Base-by-base conservation (phyloP, 495 filamentous ascomycete species). In the Daldinia caldariorum region DNA sequence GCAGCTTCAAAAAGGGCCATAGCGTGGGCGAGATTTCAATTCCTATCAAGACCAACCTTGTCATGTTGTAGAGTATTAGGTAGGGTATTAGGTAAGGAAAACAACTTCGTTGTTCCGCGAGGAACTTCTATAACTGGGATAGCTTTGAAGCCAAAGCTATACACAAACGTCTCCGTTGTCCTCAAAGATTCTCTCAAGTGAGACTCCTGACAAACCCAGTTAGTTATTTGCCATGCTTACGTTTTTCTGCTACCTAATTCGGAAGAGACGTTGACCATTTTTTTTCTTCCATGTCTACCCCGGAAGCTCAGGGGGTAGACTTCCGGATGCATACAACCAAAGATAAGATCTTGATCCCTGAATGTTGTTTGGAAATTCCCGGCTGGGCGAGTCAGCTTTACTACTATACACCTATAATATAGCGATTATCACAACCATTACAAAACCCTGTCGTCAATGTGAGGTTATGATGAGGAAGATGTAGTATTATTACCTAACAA, bases 261-360 rank as follows among this genome's bases (percentile, higher is more conserved):
- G 43, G 16, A 47, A 18, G 20, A 22, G 0, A 4, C 20, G 16
- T 47, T 22, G 43, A 47, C n/a, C n/a, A n/a, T 12, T 22, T 47
- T 22, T 22, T 26, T 26, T 12, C 12, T 47, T 22, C 20, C 8
- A 47, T 47, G 18, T 16, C 4, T 20, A 47, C 43, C 43, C 43
- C 18, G 43, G 43, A 47, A 47, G 16, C 51, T 43, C 35, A 43
- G 34, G 12, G 8, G 9, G 22, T 22, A 16, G 14, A 47, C 16
- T 16, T 31, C 29, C n/a, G 37, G 61, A 63, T n/a, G 50, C 12
- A 34, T 54, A 18, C 16, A 41, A n/a, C 16, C 39, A 39, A 10
- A 41, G 31, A 47, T 66, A 54, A 53, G 59, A 63, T 63, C 37
- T 61, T 67, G 35, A 57, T 37, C 43, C 43, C 43, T 22, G 18